A percentile compares a stretch with the other conserved stretches of the same genome.
These are phyloP conservation scores for Tolypocladium album DNA, from an alignment of 2,329 filamentous ascomycete species.

Conservation along the genomic window DNA sequence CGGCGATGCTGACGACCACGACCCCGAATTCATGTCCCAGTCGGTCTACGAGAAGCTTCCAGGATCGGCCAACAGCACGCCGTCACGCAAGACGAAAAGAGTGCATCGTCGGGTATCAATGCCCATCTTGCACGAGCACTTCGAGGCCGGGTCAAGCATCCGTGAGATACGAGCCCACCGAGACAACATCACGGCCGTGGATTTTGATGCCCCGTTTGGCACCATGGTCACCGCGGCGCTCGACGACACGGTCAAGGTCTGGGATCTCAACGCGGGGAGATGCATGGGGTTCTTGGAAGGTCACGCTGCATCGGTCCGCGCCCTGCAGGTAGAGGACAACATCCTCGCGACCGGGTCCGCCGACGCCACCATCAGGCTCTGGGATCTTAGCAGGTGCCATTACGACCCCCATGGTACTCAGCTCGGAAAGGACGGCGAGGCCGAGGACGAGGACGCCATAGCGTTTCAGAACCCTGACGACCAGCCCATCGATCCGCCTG, in stretches of 20 bases:
- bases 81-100: constrained; percentile 36
- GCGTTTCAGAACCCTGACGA: constrained; percentile 64
- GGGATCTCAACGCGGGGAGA: constrained; percentile 88
- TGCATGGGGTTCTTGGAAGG: constrained; percentile 90
- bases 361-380: constrained; percentile 88
- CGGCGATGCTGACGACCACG: constrained; percentile 37
- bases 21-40: constrained; percentile 79
- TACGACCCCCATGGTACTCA: constrained; percentile 62
- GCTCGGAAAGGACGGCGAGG: constrained; percentile 47
- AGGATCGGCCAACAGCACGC: constrained; percentile 34
- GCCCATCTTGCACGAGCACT: constrained; percentile 91
- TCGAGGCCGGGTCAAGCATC: constrained; percentile 80
- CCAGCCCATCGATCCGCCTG: constrained; percentile 56
- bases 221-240: constrained; percentile 86
- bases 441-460: constrained; percentile 56
- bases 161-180: constrained; percentile 81
- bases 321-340: constrained; percentile 90
- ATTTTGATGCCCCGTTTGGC: constrained; percentile 96
- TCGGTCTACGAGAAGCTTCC: constrained; percentile 94
- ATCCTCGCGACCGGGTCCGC: constrained; percentile 89
- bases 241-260: constrained; percentile 89
- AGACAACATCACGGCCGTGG: constrained; percentile 78
- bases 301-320: constrained; percentile 85
- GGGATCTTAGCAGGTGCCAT: constrained; percentile 85
- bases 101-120: constrained; percentile 68